phyloP scores from a whole-genome alignment of 2,329 filamentous ascomycete species.

The Hymenoscyphus occultus region DNA sequence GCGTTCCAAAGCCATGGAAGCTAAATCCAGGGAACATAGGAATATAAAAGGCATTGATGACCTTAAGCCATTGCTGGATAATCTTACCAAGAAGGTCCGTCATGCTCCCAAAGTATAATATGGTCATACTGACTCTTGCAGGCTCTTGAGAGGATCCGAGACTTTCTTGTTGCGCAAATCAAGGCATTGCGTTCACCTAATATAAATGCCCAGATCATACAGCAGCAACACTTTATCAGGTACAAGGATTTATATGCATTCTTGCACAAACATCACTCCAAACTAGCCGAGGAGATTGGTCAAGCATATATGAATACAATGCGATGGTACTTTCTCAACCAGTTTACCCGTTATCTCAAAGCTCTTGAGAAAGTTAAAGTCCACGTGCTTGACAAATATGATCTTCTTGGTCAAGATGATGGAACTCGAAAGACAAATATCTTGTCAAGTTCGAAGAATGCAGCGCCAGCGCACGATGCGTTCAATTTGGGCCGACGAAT shows the following conservation, averaged over 20 bases:
- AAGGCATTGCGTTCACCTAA: slow-evolving; percentile 91
- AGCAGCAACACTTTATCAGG: slow-evolving; percentile 84
- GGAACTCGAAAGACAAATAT: slow-evolving; percentile 61
- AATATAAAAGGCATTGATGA: slow-evolving; percentile 77
- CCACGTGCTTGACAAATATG: slow-evolving; percentile 77
- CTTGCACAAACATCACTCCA: slow-evolving; percentile 74
- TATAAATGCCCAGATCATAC: slow-evolving; percentile 95
- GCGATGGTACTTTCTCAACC: slow-evolving; percentile 94
- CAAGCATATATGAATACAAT: slow-evolving; percentile 97
- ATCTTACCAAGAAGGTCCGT: slow-evolving; percentile 74
- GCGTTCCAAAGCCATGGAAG: slow-evolving; percentile 68
- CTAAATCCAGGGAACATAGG: slow-evolving; percentile 57
- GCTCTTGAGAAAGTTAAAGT: slow-evolving; percentile 82
- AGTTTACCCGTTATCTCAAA: slow-evolving; percentile 84
- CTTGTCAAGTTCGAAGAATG: slow-evolving; percentile 49
- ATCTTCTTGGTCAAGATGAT: slow-evolving; percentile 79
- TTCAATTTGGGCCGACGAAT: slow-evolving; percentile 85
- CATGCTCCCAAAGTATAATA: not conserved
- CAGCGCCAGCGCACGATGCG: slow-evolving; percentile 71
- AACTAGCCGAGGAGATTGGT: slow-evolving; percentile 84
- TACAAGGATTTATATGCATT: slow-evolving; percentile 89
- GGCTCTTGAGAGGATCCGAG: slow-evolving; percentile 90
- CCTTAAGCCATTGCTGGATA: slow-evolving; percentile 78
- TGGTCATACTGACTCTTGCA: slow-evolving; percentile 36
- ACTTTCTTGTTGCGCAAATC: slow-evolving; percentile 91